A percentile compares a stretch with the other conserved stretches of the same genome.
Conservation (phyloP, 148 eudicot genomes). For the Chenopodium berlandieri region DNA sequence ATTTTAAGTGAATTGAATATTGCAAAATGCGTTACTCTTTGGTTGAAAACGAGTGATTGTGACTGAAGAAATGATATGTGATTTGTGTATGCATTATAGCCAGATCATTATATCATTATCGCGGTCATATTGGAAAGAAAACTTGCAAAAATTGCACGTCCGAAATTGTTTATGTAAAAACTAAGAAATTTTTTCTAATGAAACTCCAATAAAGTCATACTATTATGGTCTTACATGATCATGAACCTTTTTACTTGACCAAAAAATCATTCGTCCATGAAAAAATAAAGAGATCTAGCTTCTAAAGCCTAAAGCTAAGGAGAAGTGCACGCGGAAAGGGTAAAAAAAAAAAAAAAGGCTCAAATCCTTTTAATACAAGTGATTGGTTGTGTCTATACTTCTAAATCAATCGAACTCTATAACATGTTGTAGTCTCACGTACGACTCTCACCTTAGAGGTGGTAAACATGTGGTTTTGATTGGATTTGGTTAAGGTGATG, state of each 20-base stretch:
- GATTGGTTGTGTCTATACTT: neutral
- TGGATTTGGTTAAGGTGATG: neutral
- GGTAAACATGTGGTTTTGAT: neutral
- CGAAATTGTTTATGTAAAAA: neutral
- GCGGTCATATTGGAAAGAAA: no score
- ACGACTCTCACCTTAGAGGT: neutral
- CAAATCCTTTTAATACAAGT: neutral
- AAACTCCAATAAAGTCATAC: neutral
- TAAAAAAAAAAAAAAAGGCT: neutral
- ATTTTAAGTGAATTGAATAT: neutral
- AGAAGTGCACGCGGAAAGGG: neutral
- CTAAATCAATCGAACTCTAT: neutral
- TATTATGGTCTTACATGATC: constrained; percentile 6
- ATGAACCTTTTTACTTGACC: constrained; percentile 10
- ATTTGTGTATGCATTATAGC: constrained; percentile 6
- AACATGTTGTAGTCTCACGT: neutral
- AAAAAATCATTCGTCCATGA: constrained; percentile 10
- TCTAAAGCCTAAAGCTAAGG: neutral
- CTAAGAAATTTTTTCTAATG: neutral
- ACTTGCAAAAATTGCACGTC: neutral
- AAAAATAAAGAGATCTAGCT: neutral
- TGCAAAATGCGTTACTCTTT: neutral
- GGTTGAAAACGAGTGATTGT: constrained; percentile 10
- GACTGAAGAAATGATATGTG: neutral
- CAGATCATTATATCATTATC: neutral